Evolutionary conservation across 129 eudicot genomes (phyloP), one percentile per base, ranked within the genome.

Genomic region (Centaurea solstitialis): DNA sequence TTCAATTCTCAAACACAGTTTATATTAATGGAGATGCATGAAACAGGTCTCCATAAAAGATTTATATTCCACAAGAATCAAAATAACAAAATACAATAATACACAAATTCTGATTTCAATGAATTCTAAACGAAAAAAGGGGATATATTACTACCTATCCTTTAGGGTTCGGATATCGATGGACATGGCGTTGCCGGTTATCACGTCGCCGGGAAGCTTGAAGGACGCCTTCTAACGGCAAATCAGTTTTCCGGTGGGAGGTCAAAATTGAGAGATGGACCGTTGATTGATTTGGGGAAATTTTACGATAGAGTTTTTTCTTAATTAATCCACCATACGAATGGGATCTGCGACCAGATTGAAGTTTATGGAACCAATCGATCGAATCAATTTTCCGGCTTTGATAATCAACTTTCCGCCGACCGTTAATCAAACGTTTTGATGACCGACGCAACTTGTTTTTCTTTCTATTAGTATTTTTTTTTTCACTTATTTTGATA

Each of bases 101-200:
- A 26, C 2, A 26, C 33, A 37, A 67, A 35, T 9, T 13, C 4
- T 20, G 21, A 13, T 28, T 53, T 43, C 65, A 65, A 22, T 2
- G 12, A 10, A 45, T 50, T 38, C 50, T 5, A 39, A 64, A 18
- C 4, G 28, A 21, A 62, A 11, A 11, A 65, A 26, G 24, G 24
- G 22, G 4, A 77, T 24, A 37, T 28, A n/a, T n/a, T n/a, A n/a
- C n/a, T 47, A 87, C 97, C 92, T 72, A 38, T 79, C 81, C 83
- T 87, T 87, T 82, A 92, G 77, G 86, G 88, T 84, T 57, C 68
- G 83, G 82, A 89, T 81, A 72, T 86, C 94, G 80, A 86, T 84
- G 43, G 90, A 78, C 97, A 89, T 92, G 79, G 89, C 72, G 68
- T 84, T 57, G 26, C 21, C 37, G 38, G 40, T 43, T 13, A 23